These are phyloP conservation scores for Carex kokanica DNA, from an alignment of 176 grass and related monocot species.

Conservation along the genomic window DNA sequence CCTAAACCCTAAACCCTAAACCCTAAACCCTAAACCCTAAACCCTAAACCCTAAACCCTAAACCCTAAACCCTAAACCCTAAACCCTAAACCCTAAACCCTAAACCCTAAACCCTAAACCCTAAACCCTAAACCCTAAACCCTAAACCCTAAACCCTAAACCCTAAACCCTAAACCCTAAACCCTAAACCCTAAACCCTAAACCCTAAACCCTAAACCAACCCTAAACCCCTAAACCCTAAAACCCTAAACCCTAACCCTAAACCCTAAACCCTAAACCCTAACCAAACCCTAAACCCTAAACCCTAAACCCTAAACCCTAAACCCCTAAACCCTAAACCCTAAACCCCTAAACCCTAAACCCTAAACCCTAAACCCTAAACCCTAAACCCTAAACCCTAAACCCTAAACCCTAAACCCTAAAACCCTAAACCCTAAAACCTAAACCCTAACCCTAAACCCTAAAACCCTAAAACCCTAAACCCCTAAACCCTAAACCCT, in stretches of 20 bases:
- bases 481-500: background rate
- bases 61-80: slow-evolving; percentile 17
- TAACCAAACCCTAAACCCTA: no score
- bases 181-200: background rate
- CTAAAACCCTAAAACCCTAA: background rate
- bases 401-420: background rate
- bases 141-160: slow-evolving; percentile 4
- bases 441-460: background rate
- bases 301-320: background rate
- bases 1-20: slow-evolving; percentile 9
- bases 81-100: background rate
- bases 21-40: slow-evolving; percentile 5
- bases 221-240: background rate
- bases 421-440: slow-evolving; percentile 13
- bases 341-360: background rate
- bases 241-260: background rate
- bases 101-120: slow-evolving; percentile 15
- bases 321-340: background rate
- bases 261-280: background rate
- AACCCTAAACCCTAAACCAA: no score
- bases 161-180: background rate
- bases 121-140: slow-evolving; percentile 17
- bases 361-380: background rate
- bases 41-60: slow-evolving; percentile 17
- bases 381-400: background rate